Conservation (phyloP, 768 basidiomycete genomes). For the Wakefieldia striispora region DNA sequence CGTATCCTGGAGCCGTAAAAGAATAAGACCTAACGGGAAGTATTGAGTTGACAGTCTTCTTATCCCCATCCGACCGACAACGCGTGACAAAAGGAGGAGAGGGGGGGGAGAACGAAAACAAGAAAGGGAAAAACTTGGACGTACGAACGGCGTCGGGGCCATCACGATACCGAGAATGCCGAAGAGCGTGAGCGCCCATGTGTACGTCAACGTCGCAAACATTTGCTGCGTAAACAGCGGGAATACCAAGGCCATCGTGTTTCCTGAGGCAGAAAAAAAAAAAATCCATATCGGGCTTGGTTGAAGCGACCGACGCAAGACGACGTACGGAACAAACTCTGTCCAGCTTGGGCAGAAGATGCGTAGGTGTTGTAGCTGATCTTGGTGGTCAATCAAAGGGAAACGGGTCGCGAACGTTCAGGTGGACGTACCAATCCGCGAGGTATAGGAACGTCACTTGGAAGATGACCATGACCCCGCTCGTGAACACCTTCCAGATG, state of each 20-base stretch:
- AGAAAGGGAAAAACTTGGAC: constrained; percentile 6
- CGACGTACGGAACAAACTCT: constrained; percentile 43
- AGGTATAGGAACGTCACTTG: constrained; percentile 47
- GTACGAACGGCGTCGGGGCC: constrained; percentile 43
- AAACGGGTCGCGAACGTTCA: too few species aligned
- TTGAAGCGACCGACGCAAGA: too few species aligned
- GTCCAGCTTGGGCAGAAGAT: constrained; percentile 54
- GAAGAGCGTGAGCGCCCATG: constrained; percentile 48
- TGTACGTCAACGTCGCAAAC: constrained; percentile 46
- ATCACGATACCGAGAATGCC: constrained; percentile 41
- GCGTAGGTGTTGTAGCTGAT: constrained; percentile 45
- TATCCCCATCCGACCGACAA: too few species aligned
- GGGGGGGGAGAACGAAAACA: background rate
- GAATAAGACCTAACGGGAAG: constrained; percentile 22
- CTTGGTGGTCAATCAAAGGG: background rate
- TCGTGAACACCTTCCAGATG: constrained; percentile 39
- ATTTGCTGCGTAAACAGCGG: constrained; percentile 48
- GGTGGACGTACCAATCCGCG: constrained; percentile 44
- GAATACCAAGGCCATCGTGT: constrained; percentile 42
- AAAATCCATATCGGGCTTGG: background rate
- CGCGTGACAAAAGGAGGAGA: too few species aligned
- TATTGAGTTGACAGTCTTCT: too few species aligned
- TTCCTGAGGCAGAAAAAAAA: constrained; percentile 26
- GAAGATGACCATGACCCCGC: constrained; percentile 40
- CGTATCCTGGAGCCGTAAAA: constrained; percentile 34